Base-by-base conservation (phyloP, 192 early-diverging fungal genomes). In the Backusella macrospora region DNA sequence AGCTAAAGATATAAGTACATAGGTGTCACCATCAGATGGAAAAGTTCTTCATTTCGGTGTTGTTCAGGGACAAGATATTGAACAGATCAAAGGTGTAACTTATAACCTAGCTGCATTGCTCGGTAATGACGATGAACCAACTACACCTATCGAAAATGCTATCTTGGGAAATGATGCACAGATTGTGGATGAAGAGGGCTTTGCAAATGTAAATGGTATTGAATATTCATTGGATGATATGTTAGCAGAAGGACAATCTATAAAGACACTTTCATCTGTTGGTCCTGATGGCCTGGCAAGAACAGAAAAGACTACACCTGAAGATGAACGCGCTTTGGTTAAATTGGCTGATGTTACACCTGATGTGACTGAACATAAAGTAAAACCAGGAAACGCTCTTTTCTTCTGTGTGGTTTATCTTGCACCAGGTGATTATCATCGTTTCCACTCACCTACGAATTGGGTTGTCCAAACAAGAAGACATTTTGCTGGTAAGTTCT, bases 361-460 rank as follows among this genome's bases (percentile, higher is more conserved):
- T 55, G 40, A 70, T 47, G 42, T 73, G 7, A 34, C 38, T 5
- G 48, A 68, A 42, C 81, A 84, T 65, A 75, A 78, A 13, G 68
- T 88, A 26, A 82, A 83, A 42, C 82, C 85, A 26, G 91, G 92
- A 72, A 93, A 97, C 76, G 78, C 83, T 12, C 86, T 99, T 38
- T 96, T 90, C 71, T 99, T 93, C 78, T 90, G 87, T 73, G 96
- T 99, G 10, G 92, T 99, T 34, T 99, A 99, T 75, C 81, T 99
- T 72, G 94, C 97, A 0, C 98, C 98, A 6, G 98, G 97, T 0
- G 98, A 99, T 80, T 99, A 99, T 82, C 98, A 99, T 80, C 90
- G 96, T 15, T 99, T 97, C 90, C 98, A 99, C 72, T 96, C 97
- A 26, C 98, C 98, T 38, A 88, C 93, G 6, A 93, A 96, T 80